These are phyloP conservation scores for Emericellopsis cladophorae DNA, from an alignment of 2,329 filamentous ascomycete genomes.

Conservation along the genomic window DNA sequence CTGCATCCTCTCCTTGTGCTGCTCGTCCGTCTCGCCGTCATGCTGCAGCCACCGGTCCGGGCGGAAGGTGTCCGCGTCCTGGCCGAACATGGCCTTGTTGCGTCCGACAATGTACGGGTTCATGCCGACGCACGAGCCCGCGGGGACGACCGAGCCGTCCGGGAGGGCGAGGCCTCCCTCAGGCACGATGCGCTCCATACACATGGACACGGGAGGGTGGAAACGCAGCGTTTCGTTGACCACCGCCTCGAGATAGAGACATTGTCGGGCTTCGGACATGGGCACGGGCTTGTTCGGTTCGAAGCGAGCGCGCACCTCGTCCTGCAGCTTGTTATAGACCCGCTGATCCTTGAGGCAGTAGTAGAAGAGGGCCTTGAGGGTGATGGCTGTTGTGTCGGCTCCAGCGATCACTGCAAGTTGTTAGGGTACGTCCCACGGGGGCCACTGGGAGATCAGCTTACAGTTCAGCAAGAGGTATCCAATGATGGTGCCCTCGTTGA, in stretches of 20 bases:
- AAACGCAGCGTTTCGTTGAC: constrained; percentile 69
- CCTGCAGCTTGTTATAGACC: constrained; percentile 8
- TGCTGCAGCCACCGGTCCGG: constrained; percentile 55
- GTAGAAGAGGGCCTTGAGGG: constrained; percentile 22
- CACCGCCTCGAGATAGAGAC: constrained; percentile 63
- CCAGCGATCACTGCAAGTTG: constrained; percentile 18
- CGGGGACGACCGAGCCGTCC: constrained; percentile 44
- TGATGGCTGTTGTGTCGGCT: constrained; percentile 21
- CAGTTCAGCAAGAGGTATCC: constrained; percentile 17
- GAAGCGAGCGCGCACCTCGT: constrained; percentile 8
- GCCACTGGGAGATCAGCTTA: background rate
- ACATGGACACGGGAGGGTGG: constrained; percentile 61
- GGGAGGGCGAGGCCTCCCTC: constrained; percentile 48
- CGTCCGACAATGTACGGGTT: constrained; percentile 66
- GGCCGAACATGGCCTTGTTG: constrained; percentile 53
- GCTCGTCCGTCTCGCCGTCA: constrained; percentile 32
- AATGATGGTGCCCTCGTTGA: constrained; percentile 21
- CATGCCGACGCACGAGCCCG: constrained; percentile 62
- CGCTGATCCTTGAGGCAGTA: constrained; percentile 19
- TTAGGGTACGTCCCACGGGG: constrained; percentile 4
- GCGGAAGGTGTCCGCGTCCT: constrained; percentile 50
- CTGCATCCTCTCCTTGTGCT: background rate
- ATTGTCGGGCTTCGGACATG: background rate
- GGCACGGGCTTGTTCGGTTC: constrained; percentile 1
- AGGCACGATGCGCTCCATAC: constrained; percentile 63